These are phyloP conservation scores for Nannochloropsis gaditana DNA, from an alignment of 108 stramenopile species.

Conservation along the genomic window DNA sequence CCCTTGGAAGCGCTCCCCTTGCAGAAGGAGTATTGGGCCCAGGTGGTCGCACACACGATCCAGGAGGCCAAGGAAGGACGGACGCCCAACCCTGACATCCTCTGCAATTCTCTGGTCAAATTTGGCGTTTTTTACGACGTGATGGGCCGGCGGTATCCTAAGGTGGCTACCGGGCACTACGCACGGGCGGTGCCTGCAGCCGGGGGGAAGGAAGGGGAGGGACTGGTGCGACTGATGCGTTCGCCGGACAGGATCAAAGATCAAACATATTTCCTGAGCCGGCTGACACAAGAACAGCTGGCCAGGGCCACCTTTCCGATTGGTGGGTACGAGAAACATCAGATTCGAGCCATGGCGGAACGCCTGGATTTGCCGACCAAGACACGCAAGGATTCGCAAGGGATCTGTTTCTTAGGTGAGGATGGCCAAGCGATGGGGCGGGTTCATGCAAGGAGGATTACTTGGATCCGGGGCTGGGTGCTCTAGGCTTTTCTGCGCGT, in stretches of 20 bases:
- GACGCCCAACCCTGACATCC: conserved; percentile 95
- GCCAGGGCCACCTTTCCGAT: conserved; percentile 76
- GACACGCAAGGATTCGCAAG: conserved; percentile 57
- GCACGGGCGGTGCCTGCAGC: conserved; percentile 59
- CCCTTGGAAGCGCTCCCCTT: conserved; percentile 73
- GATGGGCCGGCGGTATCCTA: conserved; percentile 63
- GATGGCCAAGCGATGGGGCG: no score
- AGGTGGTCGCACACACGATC: conserved; percentile 79
- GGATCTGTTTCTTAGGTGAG: neutral
- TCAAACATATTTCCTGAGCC: conserved; percentile 92
- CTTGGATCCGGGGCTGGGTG: no score
- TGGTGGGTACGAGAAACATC: conserved; percentile 73
- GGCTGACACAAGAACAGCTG: conserved; percentile 76
- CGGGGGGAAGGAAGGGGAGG: conserved; percentile 15
- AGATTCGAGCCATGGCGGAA: conserved; percentile 81
- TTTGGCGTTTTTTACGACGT: conserved; percentile 89
- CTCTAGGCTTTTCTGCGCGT: no score
- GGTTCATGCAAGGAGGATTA: no score
- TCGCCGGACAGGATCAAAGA: conserved; percentile 91
- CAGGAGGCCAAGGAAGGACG: conserved; percentile 72
- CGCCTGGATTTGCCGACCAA: conserved; percentile 81
- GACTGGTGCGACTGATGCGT: conserved; percentile 61
- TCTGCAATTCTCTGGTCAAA: conserved; percentile 91
- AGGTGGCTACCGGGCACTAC: conserved; percentile 91
- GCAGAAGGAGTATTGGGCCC: conserved; percentile 77